phyloP scores from a whole-genome alignment of 495 filamentous ascomycete species.

The Aspergillus sclerotiicarbonarius region DNA sequence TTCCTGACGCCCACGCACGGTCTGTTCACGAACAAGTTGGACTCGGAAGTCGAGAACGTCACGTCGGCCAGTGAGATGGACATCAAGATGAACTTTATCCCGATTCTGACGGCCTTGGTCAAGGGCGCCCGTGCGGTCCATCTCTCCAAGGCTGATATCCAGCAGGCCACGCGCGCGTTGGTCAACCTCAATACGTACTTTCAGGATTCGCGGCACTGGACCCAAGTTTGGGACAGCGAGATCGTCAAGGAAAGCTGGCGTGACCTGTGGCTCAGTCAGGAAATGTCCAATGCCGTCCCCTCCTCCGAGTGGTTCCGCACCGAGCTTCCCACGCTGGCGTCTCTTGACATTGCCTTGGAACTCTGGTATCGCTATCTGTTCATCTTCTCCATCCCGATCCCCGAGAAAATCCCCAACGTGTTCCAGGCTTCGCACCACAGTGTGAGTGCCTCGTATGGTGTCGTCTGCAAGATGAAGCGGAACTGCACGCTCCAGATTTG shows the following conservation, averaged over 20 bases:
- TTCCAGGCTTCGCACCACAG: conserved; percentile 69
- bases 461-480: conserved; percentile 64
- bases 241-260: conserved; percentile 61
- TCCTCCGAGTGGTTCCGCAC: conserved; percentile 55
- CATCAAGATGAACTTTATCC: conserved; percentile 60
- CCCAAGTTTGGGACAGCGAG: conserved; percentile 60
- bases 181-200: conserved; percentile 64
- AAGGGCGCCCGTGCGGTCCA: conserved; percentile 54
- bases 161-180: conserved; percentile 55
- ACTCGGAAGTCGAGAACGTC: conserved; percentile 58
- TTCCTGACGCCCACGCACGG: conserved; percentile 62
- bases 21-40: conserved; percentile 59
- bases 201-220: conserved; percentile 59
- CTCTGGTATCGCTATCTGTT: conserved; percentile 67
- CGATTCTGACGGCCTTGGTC: conserved; percentile 58
- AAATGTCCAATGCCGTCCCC: conserved; percentile 52
- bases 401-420: conserved; percentile 59
- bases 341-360: conserved; percentile 56
- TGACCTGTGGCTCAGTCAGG: conserved; percentile 58
- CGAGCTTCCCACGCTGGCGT: conserved; percentile 55
- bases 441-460: conserved; percentile 61
- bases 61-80: conserved; percentile 53
- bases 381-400: conserved; percentile 66
- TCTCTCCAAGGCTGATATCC: conserved; percentile 50
- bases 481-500: conserved; percentile 62